A percentile compares a stretch with the other conserved stretches of the same genome.
Conservation (phyloP, 345 rosid genomes). For the Lepidium aucheri region DNA sequence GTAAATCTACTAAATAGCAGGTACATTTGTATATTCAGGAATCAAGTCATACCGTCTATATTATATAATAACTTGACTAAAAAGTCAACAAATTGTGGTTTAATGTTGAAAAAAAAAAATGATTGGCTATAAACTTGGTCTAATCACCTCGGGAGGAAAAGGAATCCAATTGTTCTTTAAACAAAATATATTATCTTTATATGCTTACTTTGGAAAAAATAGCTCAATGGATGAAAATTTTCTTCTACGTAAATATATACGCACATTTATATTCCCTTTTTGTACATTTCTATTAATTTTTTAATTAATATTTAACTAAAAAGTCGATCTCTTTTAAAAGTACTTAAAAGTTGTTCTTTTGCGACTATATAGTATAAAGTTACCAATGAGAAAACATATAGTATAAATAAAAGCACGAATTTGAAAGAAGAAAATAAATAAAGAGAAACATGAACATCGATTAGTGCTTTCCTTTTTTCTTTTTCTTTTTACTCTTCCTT, state of each 20-base stretch:
- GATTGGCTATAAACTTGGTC: background rate
- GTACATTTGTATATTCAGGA: no score
- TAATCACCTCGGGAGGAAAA: background rate
- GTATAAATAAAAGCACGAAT: constrained; percentile 28
- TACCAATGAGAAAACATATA: constrained; percentile 11
- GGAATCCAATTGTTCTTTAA: background rate
- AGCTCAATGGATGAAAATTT: background rate
- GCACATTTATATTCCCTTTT: constrained; percentile 13
- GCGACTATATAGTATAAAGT: constrained; percentile 20
- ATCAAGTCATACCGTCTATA: no score
- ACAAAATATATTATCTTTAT: background rate
- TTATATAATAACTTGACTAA: no score
- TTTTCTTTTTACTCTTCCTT: constrained; percentile 4
- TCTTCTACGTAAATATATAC: background rate
- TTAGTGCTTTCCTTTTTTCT: constrained; percentile 21
- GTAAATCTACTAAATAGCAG: no score
- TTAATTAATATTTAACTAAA: constrained; percentile 1
- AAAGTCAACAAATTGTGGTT: no score
- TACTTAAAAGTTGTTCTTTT: constrained; percentile 22
- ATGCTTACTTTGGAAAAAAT: background rate
- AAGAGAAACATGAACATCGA: constrained; percentile 24
- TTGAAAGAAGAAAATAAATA: background rate
- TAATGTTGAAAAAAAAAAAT: no score
- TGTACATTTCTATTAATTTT: background rate
- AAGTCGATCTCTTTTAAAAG: constrained; percentile 27